Percentiles rank a stretch among this genome's conserved stretches.
phyloP scores from a whole-genome alignment of 2,329 filamentous ascomycete species.

The Ascochyta viciae-villosae region DNA sequence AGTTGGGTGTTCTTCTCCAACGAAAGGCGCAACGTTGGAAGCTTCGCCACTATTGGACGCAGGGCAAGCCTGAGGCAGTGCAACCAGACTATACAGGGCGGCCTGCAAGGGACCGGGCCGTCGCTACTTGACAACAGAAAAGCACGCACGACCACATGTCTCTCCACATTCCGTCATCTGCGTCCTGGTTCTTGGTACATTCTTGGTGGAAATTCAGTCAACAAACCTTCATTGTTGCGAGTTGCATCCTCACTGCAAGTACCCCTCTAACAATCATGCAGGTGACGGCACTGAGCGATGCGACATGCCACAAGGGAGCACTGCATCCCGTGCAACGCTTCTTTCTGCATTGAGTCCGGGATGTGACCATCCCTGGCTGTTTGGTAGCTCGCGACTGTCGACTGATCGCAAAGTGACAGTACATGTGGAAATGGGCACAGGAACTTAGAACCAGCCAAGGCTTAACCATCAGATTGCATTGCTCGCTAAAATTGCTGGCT shows the following conservation, averaged over 20 bases:
- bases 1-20: not conserved
- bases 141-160: not conserved
- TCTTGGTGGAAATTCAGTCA: not conserved
- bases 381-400: not conserved
- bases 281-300: not conserved
- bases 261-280: not conserved
- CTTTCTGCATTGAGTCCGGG: not conserved
- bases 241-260: not conserved
- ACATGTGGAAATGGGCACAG: not conserved
- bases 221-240: not conserved
- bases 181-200: not conserved
- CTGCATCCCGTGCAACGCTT: not conserved
- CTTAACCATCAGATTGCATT: not conserved
- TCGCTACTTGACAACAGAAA: not conserved
- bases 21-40: not conserved
- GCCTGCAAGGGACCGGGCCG: slow-evolving; percentile 2
- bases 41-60: not conserved
- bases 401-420: not conserved
- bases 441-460: not conserved
- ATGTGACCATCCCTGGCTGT: not conserved
- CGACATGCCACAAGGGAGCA: slow-evolving; percentile 3
- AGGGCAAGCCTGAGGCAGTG: not conserved
- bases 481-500: not conserved
- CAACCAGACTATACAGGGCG: not conserved
- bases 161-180: not conserved